Base-by-base conservation (phyloP, 768 basidiomycete genomes). In the Suillus lakei region DNA sequence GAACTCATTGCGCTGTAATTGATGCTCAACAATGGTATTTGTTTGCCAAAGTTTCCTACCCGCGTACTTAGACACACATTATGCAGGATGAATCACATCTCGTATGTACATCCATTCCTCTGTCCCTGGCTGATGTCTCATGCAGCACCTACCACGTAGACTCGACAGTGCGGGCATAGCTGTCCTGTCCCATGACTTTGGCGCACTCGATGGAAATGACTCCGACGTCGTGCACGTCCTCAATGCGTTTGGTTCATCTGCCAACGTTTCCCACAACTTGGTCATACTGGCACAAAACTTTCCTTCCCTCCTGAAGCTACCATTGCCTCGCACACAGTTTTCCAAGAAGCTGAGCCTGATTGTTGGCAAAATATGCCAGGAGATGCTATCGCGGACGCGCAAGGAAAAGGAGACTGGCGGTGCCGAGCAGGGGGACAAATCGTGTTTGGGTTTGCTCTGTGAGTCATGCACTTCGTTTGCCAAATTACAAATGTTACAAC, bases 121-220 rank as follows among this genome's bases (percentile, higher is more conserved):
- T 5, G 38, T 8, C 5, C 10, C 5, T 0, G 6, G 9, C 16
- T 53, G 56, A 15, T 56, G 5, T 12, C 16, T 21, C 16, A 54
- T 21, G n/a, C 21, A 32, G 18, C 10, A 2, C 58, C 18, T 38
- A 5, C 26, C n/a, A 28, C 26, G 26, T 39, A 82, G 82, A 2
- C 73, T 84, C 4, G 84, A 85, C 67, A 78, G 75, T 55, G 77
- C 83, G 58, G 82, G 84, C 12, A 78, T 82, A 54, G 81, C 81
- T 4, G 79, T 83, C 0, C 82, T 84, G 69, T 78, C 81, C 7
- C 80, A 83, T 69, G 76, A 83, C 66, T 84, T 84, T 64, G 77
- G 77, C 10, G 71, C 81, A 0, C 73, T 85, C 21, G 75, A 78
- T 2, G 82, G 82, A 16, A 75, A 79, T 63, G 44, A 26, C 4